These are phyloP conservation scores for Eremothecium cymbalariae DNA, from an alignment of 1,139 yeast genomes.

Conservation along the genomic window DNA sequence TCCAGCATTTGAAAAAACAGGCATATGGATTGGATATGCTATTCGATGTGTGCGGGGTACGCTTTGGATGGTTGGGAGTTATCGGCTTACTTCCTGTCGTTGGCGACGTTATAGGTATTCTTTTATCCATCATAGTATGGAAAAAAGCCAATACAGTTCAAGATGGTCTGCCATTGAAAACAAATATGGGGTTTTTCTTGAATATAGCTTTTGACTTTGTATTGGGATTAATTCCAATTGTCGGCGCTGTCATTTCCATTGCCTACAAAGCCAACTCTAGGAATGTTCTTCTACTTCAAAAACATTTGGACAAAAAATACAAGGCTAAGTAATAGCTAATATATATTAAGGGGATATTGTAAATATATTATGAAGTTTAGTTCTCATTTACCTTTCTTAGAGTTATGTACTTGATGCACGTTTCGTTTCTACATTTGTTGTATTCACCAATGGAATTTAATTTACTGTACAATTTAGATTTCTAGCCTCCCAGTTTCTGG, in stretches of 20 bases:
- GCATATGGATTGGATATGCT: conserved; percentile 62
- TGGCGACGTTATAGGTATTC: conserved; percentile 48
- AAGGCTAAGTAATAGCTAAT: not conserved
- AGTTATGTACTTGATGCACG: not conserved
- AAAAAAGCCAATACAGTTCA: conserved; percentile 47
- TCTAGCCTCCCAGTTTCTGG: no score
- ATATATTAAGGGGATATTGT: not conserved
- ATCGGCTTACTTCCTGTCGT: conserved; percentile 60
- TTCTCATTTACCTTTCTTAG: not conserved
- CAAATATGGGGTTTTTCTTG: conserved; percentile 47
- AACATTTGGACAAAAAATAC: conserved; percentile 41
- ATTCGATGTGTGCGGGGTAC: conserved; percentile 53
- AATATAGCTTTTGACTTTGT: conserved; percentile 60
- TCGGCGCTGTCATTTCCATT: conserved; percentile 62
- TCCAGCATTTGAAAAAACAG: conserved; percentile 47
- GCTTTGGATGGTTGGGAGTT: conserved; percentile 67
- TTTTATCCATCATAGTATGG: conserved; percentile 45
- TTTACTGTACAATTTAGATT: not conserved
- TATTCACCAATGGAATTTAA: not conserved
- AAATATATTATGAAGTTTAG: not conserved
- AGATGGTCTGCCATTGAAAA: conserved; percentile 51
- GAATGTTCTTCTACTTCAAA: conserved; percentile 58
- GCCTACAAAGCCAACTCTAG: conserved; percentile 69
- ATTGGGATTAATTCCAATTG: conserved; percentile 62
- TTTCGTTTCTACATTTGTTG: no score